Conservation (phyloP, 768 basidiomycete genomes). For the Podaxis sp. region DNA sequence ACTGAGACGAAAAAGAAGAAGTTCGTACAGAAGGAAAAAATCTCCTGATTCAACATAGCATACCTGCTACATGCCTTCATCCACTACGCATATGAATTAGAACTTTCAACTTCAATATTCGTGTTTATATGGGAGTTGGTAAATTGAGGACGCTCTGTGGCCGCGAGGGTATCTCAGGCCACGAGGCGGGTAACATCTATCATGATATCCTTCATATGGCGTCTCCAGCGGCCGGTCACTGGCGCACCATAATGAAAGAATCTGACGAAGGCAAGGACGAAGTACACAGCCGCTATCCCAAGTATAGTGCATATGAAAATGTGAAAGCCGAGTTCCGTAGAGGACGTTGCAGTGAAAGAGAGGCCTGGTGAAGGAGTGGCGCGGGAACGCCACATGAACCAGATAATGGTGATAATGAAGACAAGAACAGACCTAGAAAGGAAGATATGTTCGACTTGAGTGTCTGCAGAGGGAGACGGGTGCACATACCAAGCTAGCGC, state of each 20-base stretch:
- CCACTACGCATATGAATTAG: no score
- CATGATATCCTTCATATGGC: not conserved
- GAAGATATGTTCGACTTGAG: not conserved
- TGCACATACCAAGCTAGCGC: slow-evolving; percentile 56
- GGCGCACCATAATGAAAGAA: not conserved
- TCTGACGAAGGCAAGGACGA: not conserved
- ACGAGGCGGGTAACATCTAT: not conserved
- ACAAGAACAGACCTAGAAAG: not conserved
- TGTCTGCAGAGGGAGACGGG: not conserved
- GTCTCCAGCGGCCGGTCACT: slow-evolving; percentile 16
- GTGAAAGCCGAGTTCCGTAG: not conserved
- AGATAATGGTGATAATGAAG: not conserved
- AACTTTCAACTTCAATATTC: no score
- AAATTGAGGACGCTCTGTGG: no score
- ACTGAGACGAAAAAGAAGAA: no score
- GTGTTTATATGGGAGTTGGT: no score
- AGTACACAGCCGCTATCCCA: not conserved
- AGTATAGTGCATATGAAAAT: not conserved
- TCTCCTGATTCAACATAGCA: no score
- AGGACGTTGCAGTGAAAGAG: not conserved
- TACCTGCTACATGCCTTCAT: no score
- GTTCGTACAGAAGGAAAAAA: no score
- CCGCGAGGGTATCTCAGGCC: no score
- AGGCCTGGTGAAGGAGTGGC: not conserved
- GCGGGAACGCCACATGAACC: not conserved